Conservation (phyloP, 805 yeast genomes). For the Lipomyces japonicus region DNA sequence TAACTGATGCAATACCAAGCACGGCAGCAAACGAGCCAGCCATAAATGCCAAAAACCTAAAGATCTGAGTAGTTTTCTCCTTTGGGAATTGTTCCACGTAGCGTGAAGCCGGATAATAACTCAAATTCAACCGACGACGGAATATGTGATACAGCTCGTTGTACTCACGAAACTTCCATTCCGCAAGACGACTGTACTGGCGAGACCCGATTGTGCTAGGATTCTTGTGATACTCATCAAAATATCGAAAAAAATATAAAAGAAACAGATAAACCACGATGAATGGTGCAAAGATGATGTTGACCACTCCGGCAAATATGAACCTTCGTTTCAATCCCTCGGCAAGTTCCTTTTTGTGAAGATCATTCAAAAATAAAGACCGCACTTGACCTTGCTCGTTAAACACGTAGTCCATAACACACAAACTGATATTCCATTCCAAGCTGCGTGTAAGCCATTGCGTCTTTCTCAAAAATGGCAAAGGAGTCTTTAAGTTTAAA, state of each 20-base stretch:
- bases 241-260: slow-evolving; percentile 82
- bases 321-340: slow-evolving; percentile 69
- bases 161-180: slow-evolving; percentile 91
- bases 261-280: slow-evolving; percentile 77
- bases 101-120: slow-evolving; percentile 72
- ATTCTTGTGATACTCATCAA: slow-evolving; percentile 84
- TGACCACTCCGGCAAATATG: slow-evolving; percentile 80
- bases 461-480: slow-evolving; percentile 45
- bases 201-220: slow-evolving; percentile 80
- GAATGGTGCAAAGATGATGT: slow-evolving; percentile 78
- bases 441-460: slow-evolving; percentile 70
- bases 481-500: slow-evolving; percentile 59
- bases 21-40: slow-evolving; percentile 89
- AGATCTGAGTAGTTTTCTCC: slow-evolving; percentile 54
- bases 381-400: slow-evolving; percentile 79
- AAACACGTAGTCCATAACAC: slow-evolving; percentile 82
- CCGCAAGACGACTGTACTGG: slow-evolving; percentile 90
- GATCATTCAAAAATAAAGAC: slow-evolving; percentile 63
- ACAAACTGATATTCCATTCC: slow-evolving; percentile 90
- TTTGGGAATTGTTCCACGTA: slow-evolving; percentile 92
- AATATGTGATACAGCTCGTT: slow-evolving; percentile 91
- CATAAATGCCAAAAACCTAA: slow-evolving; percentile 60
- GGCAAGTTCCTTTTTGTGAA: slow-evolving; percentile 61
- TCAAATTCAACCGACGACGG: slow-evolving; percentile 68
- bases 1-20: slow-evolving; percentile 65